Percentiles rank a stretch among this genome's conserved stretches.
Evolutionary conservation across 1,139 yeast genomes (phyloP).

Genomic region (Wickerhamiella infanticola): DNA sequence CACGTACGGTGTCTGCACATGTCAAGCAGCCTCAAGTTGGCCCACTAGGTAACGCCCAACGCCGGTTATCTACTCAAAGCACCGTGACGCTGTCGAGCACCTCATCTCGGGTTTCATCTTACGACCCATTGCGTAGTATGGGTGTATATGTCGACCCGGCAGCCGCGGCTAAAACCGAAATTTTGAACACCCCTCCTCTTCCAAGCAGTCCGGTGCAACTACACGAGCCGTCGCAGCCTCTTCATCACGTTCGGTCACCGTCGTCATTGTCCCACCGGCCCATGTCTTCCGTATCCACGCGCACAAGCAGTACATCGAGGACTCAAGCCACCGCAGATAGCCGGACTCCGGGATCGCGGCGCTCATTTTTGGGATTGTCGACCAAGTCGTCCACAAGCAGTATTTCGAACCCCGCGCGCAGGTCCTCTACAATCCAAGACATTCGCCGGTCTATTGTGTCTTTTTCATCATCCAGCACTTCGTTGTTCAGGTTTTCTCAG

Average conservation of each 20-base stretch:
- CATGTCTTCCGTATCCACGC: neutral
- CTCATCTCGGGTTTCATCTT: neutral
- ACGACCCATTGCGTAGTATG: neutral
- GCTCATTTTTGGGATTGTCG: neutral
- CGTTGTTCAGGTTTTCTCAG: neutral
- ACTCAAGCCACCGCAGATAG: neutral
- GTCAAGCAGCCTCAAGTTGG: constrained; percentile 3
- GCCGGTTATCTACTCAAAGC: neutral
- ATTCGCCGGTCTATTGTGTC: neutral
- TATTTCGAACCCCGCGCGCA: neutral
- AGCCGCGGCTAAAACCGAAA: neutral
- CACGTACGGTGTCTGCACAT: neutral
- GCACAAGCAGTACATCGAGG: neutral
- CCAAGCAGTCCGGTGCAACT: neutral
- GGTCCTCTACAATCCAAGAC: neutral
- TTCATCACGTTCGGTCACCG: neutral
- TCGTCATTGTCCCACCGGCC: neutral
- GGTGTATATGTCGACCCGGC: constrained; percentile 1
- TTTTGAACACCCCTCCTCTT: neutral
- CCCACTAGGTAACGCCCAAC: neutral
- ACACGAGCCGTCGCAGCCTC: neutral
- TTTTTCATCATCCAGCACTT: neutral
- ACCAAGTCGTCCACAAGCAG: neutral
- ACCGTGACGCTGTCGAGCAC: neutral
- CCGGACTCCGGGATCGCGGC: neutral